Conservation (phyloP, 768 basidiomycete genomes). For the Naganishia onofrii region DNA sequence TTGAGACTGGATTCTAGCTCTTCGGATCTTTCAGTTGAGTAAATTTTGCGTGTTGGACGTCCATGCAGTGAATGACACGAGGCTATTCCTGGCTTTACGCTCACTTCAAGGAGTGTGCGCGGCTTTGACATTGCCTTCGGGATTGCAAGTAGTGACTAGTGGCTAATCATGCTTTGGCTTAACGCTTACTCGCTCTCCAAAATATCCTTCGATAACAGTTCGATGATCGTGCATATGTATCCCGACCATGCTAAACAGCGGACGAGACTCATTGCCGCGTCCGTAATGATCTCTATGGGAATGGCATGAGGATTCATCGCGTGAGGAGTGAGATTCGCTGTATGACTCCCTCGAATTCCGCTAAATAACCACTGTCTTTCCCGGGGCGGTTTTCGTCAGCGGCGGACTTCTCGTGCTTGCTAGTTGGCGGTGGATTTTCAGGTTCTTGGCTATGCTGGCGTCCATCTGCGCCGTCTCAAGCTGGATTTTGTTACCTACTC, state of each 20-base stretch:
- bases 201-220: background rate
- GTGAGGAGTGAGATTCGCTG: background rate
- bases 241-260: background rate
- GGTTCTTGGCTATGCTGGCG: background rate
- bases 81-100: background rate
- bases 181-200: too few relatives aligned
- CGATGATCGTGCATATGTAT: background rate
- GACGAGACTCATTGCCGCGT: background rate
- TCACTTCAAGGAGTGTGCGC: background rate
- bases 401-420: conserved; percentile 2
- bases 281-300: background rate
- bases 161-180: background rate
- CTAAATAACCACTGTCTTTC: too few relatives aligned
- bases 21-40: too few relatives aligned
- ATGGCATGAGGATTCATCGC: background rate
- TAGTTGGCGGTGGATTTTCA: background rate
- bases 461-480: too few relatives aligned
- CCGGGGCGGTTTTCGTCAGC: too few relatives aligned
- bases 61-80: too few relatives aligned
- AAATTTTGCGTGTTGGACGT: background rate
- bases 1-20: too few relatives aligned
- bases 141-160: background rate
- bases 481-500: background rate
- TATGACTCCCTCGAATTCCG: too few relatives aligned
- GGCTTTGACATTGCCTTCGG: background rate